Conservation (phyloP, 2,329 filamentous ascomycete species). For the Alternaria sp. region DNA sequence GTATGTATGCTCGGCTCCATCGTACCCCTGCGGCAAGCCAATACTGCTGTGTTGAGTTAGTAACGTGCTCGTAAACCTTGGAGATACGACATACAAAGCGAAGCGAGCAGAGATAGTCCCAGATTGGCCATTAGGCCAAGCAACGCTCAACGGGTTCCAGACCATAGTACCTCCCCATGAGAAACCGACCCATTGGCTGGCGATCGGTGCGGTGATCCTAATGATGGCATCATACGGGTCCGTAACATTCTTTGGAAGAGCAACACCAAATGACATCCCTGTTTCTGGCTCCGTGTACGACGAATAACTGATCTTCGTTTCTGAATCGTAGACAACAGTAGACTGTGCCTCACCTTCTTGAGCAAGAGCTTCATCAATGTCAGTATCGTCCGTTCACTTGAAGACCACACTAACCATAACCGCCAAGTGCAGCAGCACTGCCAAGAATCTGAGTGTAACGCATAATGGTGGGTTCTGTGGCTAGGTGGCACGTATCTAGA, state of each 20-base stretch:
- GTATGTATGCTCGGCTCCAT: constrained; percentile 37
- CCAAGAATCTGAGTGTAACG: constrained; percentile 38
- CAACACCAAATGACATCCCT: constrained; percentile 43
- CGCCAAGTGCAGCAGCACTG: constrained; percentile 40
- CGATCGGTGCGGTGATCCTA: constrained; percentile 38
- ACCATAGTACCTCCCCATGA: constrained; percentile 47
- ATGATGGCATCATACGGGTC: constrained; percentile 47
- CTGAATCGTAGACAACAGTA: constrained; percentile 41
- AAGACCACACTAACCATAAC: constrained; percentile 31
- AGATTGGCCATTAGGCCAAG: constrained; percentile 42
- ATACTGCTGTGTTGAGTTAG: constrained; percentile 38
- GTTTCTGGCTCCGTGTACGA: constrained; percentile 40
- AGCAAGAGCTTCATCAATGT: constrained; percentile 32
- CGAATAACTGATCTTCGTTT: constrained; percentile 45
- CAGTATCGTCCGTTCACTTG: constrained; percentile 6
- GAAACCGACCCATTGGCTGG: constrained; percentile 42
- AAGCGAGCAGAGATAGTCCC: constrained; percentile 42
- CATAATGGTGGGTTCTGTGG: constrained; percentile 28
- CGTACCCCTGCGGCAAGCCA: constrained; percentile 38
- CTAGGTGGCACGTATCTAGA: constrained; percentile 13
- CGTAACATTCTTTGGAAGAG: constrained; percentile 39
- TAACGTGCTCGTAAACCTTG: background rate
- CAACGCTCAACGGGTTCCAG: constrained; percentile 46
- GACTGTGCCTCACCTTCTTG: constrained; percentile 43
- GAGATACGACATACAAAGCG: constrained; percentile 36